Evolutionary conservation across 2,329 filamentous ascomycete species (phyloP).

Genomic region (Pseudogymnoascus sp.): DNA sequence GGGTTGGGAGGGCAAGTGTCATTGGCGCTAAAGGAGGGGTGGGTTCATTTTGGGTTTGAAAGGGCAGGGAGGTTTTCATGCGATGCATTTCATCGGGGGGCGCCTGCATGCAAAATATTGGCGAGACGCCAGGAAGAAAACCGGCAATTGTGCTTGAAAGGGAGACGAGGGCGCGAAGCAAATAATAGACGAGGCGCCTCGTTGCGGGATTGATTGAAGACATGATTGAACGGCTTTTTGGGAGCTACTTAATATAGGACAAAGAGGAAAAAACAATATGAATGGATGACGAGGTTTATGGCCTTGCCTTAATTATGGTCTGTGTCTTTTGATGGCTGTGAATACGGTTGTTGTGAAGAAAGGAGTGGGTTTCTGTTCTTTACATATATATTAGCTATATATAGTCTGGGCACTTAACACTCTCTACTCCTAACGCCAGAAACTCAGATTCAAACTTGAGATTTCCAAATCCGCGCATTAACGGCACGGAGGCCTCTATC

Average conservation of each 20-base stretch:
- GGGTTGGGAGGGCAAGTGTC: constrained; percentile 1
- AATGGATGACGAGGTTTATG: constrained; percentile 1
- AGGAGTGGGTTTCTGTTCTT: background rate
- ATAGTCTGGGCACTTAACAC: background rate
- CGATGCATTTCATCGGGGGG: constrained; percentile 1
- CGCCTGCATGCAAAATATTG: constrained; percentile 3
- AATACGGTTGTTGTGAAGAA: background rate
- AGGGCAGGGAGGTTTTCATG: background rate
- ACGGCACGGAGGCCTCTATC: background rate
- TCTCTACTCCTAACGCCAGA: background rate
- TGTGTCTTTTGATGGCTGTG: background rate
- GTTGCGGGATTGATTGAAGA: background rate
- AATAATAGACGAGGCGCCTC: constrained; percentile 4
- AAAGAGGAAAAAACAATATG: constrained; percentile 1
- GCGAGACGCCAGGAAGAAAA: background rate
- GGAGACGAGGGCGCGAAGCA: background rate
- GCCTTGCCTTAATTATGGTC: constrained; percentile 5
- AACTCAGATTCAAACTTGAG: background rate
- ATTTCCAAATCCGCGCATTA: background rate
- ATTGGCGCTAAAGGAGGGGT: background rate
- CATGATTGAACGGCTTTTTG: constrained; percentile 8
- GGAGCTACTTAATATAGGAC: constrained; percentile 6
- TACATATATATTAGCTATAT: background rate
- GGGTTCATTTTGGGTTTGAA: background rate
- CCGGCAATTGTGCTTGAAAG: background rate